Evolutionary conservation across 2,329 filamentous ascomycete genomes (phyloP), one percentile per base, ranked within the genome.

Genomic region (Alternaria triticimaculans): DNA sequence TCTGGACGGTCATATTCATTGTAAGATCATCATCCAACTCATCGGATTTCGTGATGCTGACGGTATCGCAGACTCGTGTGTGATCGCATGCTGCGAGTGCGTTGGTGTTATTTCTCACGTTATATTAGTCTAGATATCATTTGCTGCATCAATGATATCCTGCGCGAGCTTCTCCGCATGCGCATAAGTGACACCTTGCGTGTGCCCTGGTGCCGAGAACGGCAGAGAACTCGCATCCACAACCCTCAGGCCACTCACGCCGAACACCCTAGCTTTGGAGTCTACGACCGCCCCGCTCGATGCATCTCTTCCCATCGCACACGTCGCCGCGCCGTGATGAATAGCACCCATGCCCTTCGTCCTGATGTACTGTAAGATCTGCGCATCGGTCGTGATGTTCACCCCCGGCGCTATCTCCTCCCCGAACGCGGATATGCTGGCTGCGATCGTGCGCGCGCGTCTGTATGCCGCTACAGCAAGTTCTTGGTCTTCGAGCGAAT

Each of bases 391-490:
- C 4, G 59, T 62, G 37, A 58, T 26, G 18, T 62, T 58, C 20
- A 48, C 48, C n/a, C 59, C 59, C 2, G 59, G 59, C 20, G 55
- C 55, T 46, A 62, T 59, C 15, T 62, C 60, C 10, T 53, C 41
- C 10, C 60, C 55, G 55, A 62, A 59, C 11, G 28, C 60, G 20
- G 60, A 30, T n/a, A 62, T 28, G 18, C 55, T 46, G 21, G 55
- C 56, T 44, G 60, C 60, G 10, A 62, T 62, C 5, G 48, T 41
- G 10, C 60, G 55, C 12, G 55, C 55, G 11, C 60, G 55, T 23
- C 55, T 59, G 18, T 62, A 62, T 18, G 60, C 60, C 11, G 60
- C 60, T 18, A 62, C 55, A 9, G 60, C 60, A 48, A 62, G 58
- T 49, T 62, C 60, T 9, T 54, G 49, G 30, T 62, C 60, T 43